These are phyloP conservation scores for Fusarium pseudocircinatum DNA, from an alignment of 2,329 filamentous ascomycete genomes.

Conservation along the genomic window DNA sequence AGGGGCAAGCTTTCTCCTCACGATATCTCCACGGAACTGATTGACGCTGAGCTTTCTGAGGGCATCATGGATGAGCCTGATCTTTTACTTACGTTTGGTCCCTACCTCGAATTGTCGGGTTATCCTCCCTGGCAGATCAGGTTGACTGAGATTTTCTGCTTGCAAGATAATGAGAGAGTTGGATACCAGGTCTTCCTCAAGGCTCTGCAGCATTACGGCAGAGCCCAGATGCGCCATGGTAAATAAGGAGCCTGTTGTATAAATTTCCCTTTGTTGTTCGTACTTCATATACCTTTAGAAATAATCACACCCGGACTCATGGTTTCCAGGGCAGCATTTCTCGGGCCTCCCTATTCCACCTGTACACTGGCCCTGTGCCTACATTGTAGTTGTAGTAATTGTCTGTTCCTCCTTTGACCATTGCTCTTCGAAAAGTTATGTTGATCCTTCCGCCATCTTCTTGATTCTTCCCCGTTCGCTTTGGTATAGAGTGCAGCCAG, in stretches of 20 bases:
- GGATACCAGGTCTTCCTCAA: slow-evolving; percentile 94
- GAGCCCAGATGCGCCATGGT: slow-evolving; percentile 89
- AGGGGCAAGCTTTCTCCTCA: slow-evolving; percentile 80
- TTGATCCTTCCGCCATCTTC: slow-evolving; percentile 75
- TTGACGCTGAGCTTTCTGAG: slow-evolving; percentile 86
- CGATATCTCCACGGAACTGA: slow-evolving; percentile 85
- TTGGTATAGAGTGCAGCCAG: slow-evolving; percentile 83
- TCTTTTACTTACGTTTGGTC: slow-evolving; percentile 86
- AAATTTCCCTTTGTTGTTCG: slow-evolving; percentile 2
- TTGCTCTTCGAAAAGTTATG: slow-evolving; percentile 79
- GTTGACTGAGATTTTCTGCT: slow-evolving; percentile 90
- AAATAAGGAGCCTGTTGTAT: slow-evolving; percentile 53
- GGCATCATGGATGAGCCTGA: slow-evolving; percentile 90
- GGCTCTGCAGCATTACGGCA: slow-evolving; percentile 83
- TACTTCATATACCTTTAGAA: background rate
- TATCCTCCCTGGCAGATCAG: slow-evolving; percentile 98
- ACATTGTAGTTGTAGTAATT: slow-evolving; percentile 91
- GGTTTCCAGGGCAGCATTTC: slow-evolving; percentile 59
- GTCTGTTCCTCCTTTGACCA: slow-evolving; percentile 77
- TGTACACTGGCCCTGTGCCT: slow-evolving; percentile 72
- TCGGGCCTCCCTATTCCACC: slow-evolving; percentile 67
- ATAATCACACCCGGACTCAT: slow-evolving; percentile 35
- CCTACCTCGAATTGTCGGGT: slow-evolving; percentile 83
- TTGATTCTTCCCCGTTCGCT: slow-evolving; percentile 71
- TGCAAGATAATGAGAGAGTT: slow-evolving; percentile 81